phyloP scores from a whole-genome alignment of 2,329 filamentous ascomycete genomes.

The Immersiporthe knoxdaviesiana region DNA sequence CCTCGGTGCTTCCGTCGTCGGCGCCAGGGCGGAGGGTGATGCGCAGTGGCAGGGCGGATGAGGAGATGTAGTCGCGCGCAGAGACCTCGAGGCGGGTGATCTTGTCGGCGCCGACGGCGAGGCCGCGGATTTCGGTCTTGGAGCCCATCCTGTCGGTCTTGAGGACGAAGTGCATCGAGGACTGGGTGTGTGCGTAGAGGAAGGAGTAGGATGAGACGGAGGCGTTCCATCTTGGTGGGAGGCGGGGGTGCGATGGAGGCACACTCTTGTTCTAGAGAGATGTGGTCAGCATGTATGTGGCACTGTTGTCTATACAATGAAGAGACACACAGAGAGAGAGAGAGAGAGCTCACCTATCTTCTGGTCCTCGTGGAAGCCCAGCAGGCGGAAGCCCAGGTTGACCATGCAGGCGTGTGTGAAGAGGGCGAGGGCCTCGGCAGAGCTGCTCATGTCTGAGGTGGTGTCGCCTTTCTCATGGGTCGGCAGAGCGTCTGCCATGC shows the following conservation, averaged over 20 bases:
- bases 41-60: constrained; percentile 57
- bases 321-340: not conserved
- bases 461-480: constrained; percentile 56
- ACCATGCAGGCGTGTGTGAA: constrained; percentile 83
- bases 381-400: constrained; percentile 76
- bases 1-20: constrained; percentile 47
- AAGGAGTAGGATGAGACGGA: constrained; percentile 74
- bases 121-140: constrained; percentile 81
- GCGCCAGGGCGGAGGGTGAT: constrained; percentile 53
- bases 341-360: constrained; percentile 59
- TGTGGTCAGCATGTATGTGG: not conserved
- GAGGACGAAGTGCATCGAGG: constrained; percentile 80
- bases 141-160: constrained; percentile 80
- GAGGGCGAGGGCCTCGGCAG: constrained; percentile 82
- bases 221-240: constrained; percentile 82
- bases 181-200: constrained; percentile 84
- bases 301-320: constrained; percentile 24
- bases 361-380: constrained; percentile 85
- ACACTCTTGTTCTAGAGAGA: constrained; percentile 56
- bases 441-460: constrained; percentile 66
- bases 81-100: constrained; percentile 78
- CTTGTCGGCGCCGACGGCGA: constrained; percentile 79
- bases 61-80: constrained; percentile 74
- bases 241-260: constrained; percentile 60
- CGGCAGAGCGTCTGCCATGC: constrained; percentile 64